Evolutionary conservation across 345 rosid species (phyloP), one percentile per base, ranked within the genome.

Genomic region (Salix brachista): DNA sequence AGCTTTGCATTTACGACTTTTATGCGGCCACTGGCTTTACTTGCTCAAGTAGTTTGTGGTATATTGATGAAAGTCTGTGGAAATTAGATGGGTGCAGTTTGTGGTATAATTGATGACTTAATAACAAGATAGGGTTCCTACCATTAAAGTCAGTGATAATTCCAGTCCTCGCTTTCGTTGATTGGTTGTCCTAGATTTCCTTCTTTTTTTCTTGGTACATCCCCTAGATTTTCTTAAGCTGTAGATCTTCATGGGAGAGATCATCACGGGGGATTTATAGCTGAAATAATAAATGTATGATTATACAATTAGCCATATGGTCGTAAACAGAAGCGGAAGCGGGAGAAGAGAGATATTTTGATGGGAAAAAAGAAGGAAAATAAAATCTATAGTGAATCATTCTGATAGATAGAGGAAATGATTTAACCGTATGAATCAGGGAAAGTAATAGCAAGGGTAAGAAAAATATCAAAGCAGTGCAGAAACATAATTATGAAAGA

Each of bases 401-500:
- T 69, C 21, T 46, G 76, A 82, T 74, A 67, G 65, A 30, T 50
- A 54, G 23, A 54, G 65, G 80, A 7, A 77, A 82, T 85, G 80
- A 85, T 85, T 85, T 79, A 60, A 66, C 52, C 78, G 61, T 60
- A 3, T 60, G 82, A 80, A 75, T 69, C 41, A 71, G 79, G 37
- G 82, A 77, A 58, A 65, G 50, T 44, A 76, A 76, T 32, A 65
- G 21, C 42, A 73, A 79, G 58, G 62, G 46, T 26, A 32, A 21
- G 23, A 75, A 42, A 56, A 23, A 25, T 19, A 60, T 23, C 34
- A 32, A 42, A 13, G 37, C 3, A n/a, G 60, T 48, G 74, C 18
- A 67, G 19, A 10, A 54, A 52, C 60, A 72, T 19, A 75, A 75
- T 71, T 74, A 75, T 70, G 71, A 67, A 62, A 67, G 70, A 67